phyloP scores from a whole-genome alignment of 2,329 filamentous ascomycete species.

The Cladosporium sp. region DNA sequence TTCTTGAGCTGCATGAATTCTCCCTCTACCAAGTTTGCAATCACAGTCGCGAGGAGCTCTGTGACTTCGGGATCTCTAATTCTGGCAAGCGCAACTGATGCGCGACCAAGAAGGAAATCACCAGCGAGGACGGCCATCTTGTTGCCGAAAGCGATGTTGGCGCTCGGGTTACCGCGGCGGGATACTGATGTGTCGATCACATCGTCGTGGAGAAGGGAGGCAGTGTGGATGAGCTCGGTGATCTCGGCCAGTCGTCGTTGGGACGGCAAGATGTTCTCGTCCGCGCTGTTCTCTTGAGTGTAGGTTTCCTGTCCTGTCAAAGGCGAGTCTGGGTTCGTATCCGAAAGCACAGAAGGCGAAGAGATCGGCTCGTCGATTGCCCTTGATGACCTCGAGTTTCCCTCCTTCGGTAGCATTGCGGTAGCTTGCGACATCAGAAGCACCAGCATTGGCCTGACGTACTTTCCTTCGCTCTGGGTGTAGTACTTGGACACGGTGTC shows the following conservation, averaged over 20 bases:
- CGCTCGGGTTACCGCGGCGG: constrained; percentile 78
- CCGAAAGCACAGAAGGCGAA: constrained; percentile 64
- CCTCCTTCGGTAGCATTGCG: constrained; percentile 67
- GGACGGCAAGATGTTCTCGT: constrained; percentile 72
- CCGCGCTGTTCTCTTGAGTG: constrained; percentile 46
- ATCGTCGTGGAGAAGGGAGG: constrained; percentile 94
- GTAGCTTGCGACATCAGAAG: constrained; percentile 96
- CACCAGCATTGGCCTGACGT: constrained; percentile 90
- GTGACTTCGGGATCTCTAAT: constrained; percentile 91
- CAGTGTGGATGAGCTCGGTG: constrained; percentile 95
- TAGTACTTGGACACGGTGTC: constrained; percentile 98
- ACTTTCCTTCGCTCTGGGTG: constrained; percentile 93
- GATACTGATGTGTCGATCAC: constrained; percentile 92
- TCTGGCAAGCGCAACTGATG: constrained; percentile 88
- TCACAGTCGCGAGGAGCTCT: constrained; percentile 91
- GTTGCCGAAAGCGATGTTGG: constrained; percentile 95
- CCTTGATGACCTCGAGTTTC: constrained; percentile 29
- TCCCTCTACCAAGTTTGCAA: constrained; percentile 95
- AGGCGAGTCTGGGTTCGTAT: constrained; percentile 73
- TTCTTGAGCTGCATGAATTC: constrained; percentile 99
- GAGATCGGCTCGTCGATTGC: constrained; percentile 62
- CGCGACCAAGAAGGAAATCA: constrained; percentile 91
- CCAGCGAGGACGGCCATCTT: constrained; percentile 98
- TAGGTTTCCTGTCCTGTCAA: constrained; percentile 42
- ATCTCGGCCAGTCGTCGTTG: constrained; percentile 94